phyloP scores from a whole-genome alignment of 805 yeast genomes.

The Wickerhamiella nectarea region DNA sequence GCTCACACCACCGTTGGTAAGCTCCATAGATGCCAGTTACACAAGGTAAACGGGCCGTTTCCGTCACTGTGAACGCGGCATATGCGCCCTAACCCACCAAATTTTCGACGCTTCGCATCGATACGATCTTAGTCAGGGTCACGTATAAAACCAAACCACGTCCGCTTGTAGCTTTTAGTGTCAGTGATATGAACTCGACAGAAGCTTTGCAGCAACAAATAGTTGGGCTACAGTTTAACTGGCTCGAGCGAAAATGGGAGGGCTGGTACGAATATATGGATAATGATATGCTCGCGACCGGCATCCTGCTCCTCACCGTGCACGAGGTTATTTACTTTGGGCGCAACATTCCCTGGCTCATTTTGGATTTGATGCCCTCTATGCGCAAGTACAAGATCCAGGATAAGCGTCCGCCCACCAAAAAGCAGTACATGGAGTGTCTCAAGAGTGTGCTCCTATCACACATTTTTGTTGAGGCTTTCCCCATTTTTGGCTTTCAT shows the following conservation, averaged over 20 bases:
- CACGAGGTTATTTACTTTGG: conserved; percentile 89
- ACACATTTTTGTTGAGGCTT: conserved; percentile 84
- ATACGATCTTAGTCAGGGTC: conserved; percentile 3
- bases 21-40: no score
- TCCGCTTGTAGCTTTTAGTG: neutral
- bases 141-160: neutral
- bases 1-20: no score
- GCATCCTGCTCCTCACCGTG: conserved; percentile 61
- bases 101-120: neutral
- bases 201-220: neutral
- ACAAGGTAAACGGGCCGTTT: no score
- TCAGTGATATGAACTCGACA: conserved; percentile 3
- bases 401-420: conserved; percentile 66
- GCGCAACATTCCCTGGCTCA: conserved; percentile 83
- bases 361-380: conserved; percentile 72
- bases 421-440: conserved; percentile 86
- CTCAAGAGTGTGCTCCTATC: conserved; percentile 68
- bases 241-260: conserved; percentile 72
- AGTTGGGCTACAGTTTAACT: conserved; percentile 18
- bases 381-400: conserved; percentile 84
- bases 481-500: conserved; percentile 96
- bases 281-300: conserved; percentile 87
- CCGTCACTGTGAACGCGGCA: no score
- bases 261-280: conserved; percentile 71
- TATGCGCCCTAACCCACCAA: neutral